These are phyloP conservation scores for Candida vaughaniae DNA, from an alignment of 805 yeast genomes.

Conservation along the genomic window DNA sequence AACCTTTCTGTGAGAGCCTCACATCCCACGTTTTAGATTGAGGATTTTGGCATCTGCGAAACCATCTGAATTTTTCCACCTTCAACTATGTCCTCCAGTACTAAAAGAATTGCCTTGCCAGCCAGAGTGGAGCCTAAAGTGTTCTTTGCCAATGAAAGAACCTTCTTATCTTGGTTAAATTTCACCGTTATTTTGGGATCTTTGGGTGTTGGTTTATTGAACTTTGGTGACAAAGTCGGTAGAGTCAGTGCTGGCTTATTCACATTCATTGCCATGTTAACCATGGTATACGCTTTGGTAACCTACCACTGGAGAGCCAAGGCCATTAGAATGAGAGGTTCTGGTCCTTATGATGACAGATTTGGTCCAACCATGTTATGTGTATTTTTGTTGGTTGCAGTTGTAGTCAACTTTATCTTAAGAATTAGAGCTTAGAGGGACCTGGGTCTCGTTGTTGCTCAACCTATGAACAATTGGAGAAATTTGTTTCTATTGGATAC, in stretches of 20 bases:
- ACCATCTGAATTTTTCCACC: too few species aligned
- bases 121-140: conserved; percentile 99
- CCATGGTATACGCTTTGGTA: conserved; percentile 92
- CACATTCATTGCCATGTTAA: conserved; percentile 95
- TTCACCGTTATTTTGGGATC: conserved; percentile 98
- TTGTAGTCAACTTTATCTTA: conserved; percentile 85
- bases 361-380: conserved; percentile 98
- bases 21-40: not conserved
- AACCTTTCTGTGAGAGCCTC: too few species aligned
- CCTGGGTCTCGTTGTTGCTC: not conserved
- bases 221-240: conserved; percentile 94
- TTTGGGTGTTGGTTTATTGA: conserved; percentile 90
- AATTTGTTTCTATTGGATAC: too few species aligned
- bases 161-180: conserved; percentile 96
- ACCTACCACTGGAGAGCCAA: conserved; percentile 99
- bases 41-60: not conserved
- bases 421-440: conserved; percentile 57
- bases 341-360: conserved; percentile 99
- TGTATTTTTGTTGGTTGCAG: conserved; percentile 88
- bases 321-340: conserved; percentile 95
- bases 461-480: too few species aligned
- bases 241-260: conserved; percentile 90
- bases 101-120: conserved; percentile 93
- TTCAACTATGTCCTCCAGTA: conserved; percentile 33
- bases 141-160: conserved; percentile 97